These are phyloP conservation scores for Cadophora gregata DNA, from an alignment of 2,329 filamentous ascomycete species.

Conservation along the genomic window DNA sequence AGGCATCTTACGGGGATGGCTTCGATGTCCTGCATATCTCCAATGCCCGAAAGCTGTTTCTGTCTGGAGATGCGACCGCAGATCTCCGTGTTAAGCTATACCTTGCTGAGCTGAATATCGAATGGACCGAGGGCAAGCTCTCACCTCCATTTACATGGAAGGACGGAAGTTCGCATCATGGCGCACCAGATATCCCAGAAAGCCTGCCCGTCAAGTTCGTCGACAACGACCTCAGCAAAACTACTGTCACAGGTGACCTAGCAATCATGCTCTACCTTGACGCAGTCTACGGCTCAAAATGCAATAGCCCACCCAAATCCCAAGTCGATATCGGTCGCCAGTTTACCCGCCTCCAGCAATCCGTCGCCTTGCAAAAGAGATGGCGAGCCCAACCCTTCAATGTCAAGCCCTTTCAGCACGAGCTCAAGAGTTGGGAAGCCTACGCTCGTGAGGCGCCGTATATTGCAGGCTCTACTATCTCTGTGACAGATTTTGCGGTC, in stretches of 20 bases:
- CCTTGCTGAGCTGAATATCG: constrained; percentile 55
- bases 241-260: constrained; percentile 55
- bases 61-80: constrained; percentile 53
- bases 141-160: constrained; percentile 43
- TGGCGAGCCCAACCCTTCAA: constrained; percentile 37
- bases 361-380: constrained; percentile 31
- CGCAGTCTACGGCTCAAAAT: constrained; percentile 50
- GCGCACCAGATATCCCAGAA: constrained; percentile 29
- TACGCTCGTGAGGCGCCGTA: constrained; percentile 44
- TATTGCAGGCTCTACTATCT: constrained; percentile 51
- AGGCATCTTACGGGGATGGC: constrained; percentile 74
- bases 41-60: constrained; percentile 50
- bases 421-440: constrained; percentile 41
- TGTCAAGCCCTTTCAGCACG: constrained; percentile 35
- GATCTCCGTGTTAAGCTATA: constrained; percentile 59
- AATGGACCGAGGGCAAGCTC: constrained; percentile 42
- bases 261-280: constrained; percentile 68
- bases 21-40: constrained; percentile 81
- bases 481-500: constrained; percentile 61
- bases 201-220: constrained; percentile 54
- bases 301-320: neutral
- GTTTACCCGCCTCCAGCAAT: constrained; percentile 39
- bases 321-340: constrained; percentile 38
- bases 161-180: constrained; percentile 33
- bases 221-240: constrained; percentile 58